Evolutionary conservation across 192 early-diverging fungal genomes (phyloP).

Genomic region (Podila horticola): DNA sequence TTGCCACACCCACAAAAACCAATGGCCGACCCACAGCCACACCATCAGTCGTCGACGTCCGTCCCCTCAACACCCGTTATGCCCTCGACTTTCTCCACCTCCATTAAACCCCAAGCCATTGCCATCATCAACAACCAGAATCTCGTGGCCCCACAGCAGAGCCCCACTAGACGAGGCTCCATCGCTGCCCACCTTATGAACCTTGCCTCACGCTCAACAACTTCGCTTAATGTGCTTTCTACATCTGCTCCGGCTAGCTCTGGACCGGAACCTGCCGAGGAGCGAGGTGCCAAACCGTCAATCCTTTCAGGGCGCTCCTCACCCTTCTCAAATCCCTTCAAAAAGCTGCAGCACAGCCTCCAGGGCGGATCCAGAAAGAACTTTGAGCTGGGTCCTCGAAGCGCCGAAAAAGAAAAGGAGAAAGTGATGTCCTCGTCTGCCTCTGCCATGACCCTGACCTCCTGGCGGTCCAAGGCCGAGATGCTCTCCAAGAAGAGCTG

Average conservation of each 20-base stretch:
- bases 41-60: no score
- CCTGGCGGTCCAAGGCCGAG: slow-evolving; percentile 51
- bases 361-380: slow-evolving; percentile 4
- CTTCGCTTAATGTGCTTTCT: slow-evolving; percentile 38
- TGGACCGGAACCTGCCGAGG: neutral
- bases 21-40: no score
- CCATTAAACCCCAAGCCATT: neutral
- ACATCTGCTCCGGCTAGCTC: slow-evolving; percentile 31
- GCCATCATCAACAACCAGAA: neutral
- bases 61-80: no score
- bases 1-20: no score
- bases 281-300: slow-evolving; percentile 16
- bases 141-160: neutral
- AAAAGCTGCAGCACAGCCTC: slow-evolving; percentile 37
- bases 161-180: slow-evolving; percentile 24
- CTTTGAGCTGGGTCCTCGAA: neutral
- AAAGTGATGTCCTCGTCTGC: slow-evolving; percentile 24
- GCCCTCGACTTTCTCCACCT: neutral
- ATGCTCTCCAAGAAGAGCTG: slow-evolving; percentile 45
- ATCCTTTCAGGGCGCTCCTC: slow-evolving; percentile 20
- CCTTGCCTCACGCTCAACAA: slow-evolving; percentile 34
- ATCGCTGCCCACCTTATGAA: slow-evolving; percentile 42
- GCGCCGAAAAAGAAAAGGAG: slow-evolving; percentile 17
- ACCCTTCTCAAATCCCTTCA: slow-evolving; percentile 48
- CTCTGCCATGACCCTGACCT: slow-evolving; percentile 45